Base-by-base conservation (phyloP, 345 rosid species). In the Toxicodendron radicans region DNA sequence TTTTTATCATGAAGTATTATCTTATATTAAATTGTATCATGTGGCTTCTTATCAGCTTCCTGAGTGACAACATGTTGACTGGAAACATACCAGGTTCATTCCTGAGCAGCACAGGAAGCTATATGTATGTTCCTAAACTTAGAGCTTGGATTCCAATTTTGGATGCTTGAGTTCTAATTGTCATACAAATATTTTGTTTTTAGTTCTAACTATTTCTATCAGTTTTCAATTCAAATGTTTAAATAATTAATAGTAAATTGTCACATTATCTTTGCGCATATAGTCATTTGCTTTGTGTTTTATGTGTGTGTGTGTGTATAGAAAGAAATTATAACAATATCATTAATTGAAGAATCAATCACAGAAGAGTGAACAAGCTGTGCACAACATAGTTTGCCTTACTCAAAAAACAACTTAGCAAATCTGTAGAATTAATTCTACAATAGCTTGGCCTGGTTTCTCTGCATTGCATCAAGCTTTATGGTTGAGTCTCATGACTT, bases 71-170 rank as follows among this genome's bases (percentile, higher is more conserved):
- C 66, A 54, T 45, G 49, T 76, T 78, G 45, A 78, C 59, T 68
- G 81, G 81, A 78, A 64, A 46, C 63, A 73, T 73, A 52, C 74
- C 78, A 46, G 57, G 5, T 10, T 72, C 80, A 51, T 1, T 73
- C 65, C 56, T 32, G 61, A 4, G 18, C 64, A 49, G 7, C 59
- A 56, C 46, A 53, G 70, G 70, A 56, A 41, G 35, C 10, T 21
- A 49, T 5, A 16, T 78, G 81, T 78, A 78, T 63, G 77, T 69
- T 45, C 60, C 56, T 58, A 32, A 13, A 33, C 58, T 60, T 63
- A 27, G 20, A 53, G 13, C 32, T 43, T 38, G 23, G 10, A 65
- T 58, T 27, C 53, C 27, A 82, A 77, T 82, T 43, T 43, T 51
- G 59, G 8, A 18, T 46, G 10, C 33, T 59, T 59, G 18, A 16